A percentile compares a stretch with the other conserved stretches of the same genome.
These are phyloP conservation scores for Euphorbia pulcherrima DNA, from an alignment of 345 rosid species.

Conservation along the genomic window DNA sequence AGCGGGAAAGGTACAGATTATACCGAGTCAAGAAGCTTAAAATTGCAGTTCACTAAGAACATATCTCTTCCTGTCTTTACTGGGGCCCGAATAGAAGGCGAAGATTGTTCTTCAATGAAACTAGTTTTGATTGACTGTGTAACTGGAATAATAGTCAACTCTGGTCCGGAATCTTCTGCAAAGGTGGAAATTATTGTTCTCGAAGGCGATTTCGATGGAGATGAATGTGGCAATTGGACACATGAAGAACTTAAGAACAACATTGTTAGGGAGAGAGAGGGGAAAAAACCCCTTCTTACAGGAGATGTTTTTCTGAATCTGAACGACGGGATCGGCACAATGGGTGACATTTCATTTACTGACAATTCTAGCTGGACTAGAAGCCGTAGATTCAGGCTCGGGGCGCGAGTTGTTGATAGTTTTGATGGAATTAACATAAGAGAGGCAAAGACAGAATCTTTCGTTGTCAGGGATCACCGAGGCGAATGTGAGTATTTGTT, in stretches of 20 bases:
- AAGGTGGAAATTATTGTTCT: slow-evolving; percentile 83
- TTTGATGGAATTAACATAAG: slow-evolving; percentile 51
- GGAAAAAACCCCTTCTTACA: slow-evolving; percentile 84
- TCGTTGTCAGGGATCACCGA: slow-evolving; percentile 95
- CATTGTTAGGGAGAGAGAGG: slow-evolving; percentile 90
- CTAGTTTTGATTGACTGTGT: slow-evolving; percentile 64
- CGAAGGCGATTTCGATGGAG: slow-evolving; percentile 87
- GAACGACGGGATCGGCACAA: slow-evolving; percentile 55
- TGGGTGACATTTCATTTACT: slow-evolving; percentile 79
- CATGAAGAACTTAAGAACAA: slow-evolving; percentile 74
- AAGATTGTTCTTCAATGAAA: slow-evolving; percentile 56
- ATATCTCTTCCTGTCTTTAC: slow-evolving; percentile 90
- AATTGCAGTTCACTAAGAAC: slow-evolving; percentile 59
- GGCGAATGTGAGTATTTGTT: slow-evolving; percentile 78
- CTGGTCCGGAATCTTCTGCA: slow-evolving; percentile 66
- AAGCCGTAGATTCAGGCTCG: slow-evolving; percentile 92
- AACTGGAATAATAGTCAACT: slow-evolving; percentile 52
- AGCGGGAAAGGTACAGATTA: slow-evolving; percentile 57
- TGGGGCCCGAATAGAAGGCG: slow-evolving; percentile 90
- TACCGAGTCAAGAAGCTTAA: slow-evolving; percentile 58
- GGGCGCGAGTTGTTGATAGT: slow-evolving; percentile 67
- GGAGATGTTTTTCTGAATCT: slow-evolving; percentile 72
- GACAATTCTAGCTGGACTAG: slow-evolving; percentile 99
- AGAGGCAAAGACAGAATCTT: slow-evolving; percentile 88
- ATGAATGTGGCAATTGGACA: slow-evolving; percentile 63